Evolutionary conservation across 192 early-diverging fungal genomes (phyloP).

Genomic region (Coemansia sp.): DNA sequence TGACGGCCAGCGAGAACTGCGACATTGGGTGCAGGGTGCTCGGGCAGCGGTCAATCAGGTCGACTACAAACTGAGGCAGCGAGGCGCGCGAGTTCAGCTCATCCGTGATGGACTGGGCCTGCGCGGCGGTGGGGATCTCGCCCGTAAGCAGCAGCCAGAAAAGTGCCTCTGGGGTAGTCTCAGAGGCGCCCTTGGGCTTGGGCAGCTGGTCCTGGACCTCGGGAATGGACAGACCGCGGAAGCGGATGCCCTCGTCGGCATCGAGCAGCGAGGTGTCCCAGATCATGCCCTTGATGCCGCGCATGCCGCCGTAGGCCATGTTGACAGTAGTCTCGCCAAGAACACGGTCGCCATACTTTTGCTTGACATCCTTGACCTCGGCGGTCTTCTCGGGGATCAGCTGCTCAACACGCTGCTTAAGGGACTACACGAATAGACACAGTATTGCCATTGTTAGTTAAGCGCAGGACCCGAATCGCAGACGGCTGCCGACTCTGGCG

Average conservation of each 20-base stretch:
- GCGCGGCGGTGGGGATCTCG: constrained; percentile 90
- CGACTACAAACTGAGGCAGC: constrained; percentile 92
- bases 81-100: constrained; percentile 95
- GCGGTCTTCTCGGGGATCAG: constrained; percentile 93
- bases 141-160: constrained; percentile 99
- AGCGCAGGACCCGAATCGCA: neutral
- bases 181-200: constrained; percentile 76
- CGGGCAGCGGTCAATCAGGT: constrained; percentile 97
- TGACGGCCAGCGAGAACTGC: constrained; percentile 95
- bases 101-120: constrained; percentile 84
- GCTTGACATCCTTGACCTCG: constrained; percentile 91
- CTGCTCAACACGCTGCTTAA: constrained; percentile 92
- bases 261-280: constrained; percentile 98
- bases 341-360: constrained; percentile 84
- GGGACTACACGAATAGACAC: constrained; percentile 30
- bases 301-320: constrained; percentile 98
- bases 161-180: constrained; percentile 97
- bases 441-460: neutral
- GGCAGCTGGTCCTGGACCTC: constrained; percentile 94
- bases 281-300: constrained; percentile 98
- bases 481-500: neutral
- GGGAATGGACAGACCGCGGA: constrained; percentile 94
- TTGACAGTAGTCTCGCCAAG: constrained; percentile 96
- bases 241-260: constrained; percentile 97
- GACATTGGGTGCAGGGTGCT: constrained; percentile 99